Evolutionary conservation across 257 asterid species (phyloP), one percentile per base, ranked within the genome.

Genomic region (Lavandula angustifolia): DNA sequence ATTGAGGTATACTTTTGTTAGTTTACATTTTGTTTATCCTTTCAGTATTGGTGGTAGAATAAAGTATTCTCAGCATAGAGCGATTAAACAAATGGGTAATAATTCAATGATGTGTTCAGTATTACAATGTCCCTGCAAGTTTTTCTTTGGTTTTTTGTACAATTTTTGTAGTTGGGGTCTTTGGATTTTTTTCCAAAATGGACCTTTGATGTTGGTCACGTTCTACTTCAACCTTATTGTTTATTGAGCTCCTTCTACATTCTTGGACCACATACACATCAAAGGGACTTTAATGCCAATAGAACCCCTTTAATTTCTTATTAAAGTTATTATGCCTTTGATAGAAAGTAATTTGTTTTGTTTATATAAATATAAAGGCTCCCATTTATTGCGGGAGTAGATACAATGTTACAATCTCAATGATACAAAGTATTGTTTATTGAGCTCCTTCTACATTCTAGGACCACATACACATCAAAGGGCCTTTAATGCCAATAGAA

Each of bases 1-100:
- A 71, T 62, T 92, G 74, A 80, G 99, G 99, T 92, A 77, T 66
- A 69, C 33, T 56, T 66, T 68, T 42, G 33, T 35, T 35, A 31
- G 64, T 62, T 54, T 42, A 34, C 10, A 53, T 60, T 10, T 67
- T 57, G 27, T n/a, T 8, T 52, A 16, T 59, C 42, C 31, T 52
- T 55, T 71, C 34, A 43, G 31, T 35, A 41, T 78, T 69, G 62
- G 47, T 17, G 54, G 47, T 51, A 46, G 49, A 60, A 56, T 67
- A 37, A 59, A 54, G 46, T 57, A 34, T 34, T 48, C 12, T 13
- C 6, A 38, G 10, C 44, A 22, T 46, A 33, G 10, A 66, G 53
- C 16, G 32, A 40, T 29, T 35, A 48, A 49, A 37, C 10, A 3
- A 27, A 18, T 54, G 34, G 56, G 40, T 66, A 17, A 53, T 12